Base-by-base conservation (phyloP, 176 grass and related monocot genomes). In the Ampelocalamus luodianensis region DNA sequence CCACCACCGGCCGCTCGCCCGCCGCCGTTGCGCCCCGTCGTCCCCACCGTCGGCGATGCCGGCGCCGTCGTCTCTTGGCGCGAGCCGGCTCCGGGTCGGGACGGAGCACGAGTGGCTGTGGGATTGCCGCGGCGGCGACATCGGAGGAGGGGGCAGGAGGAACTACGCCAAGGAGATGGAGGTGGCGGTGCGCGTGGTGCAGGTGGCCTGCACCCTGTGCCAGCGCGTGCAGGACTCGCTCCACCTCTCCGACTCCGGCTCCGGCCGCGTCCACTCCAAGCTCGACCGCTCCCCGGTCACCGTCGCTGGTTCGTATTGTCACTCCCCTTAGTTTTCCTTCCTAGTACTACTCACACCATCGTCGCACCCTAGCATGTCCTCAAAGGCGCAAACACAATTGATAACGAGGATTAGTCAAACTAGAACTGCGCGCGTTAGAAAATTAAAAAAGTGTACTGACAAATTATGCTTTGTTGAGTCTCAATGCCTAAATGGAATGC, bases 241-340 rank as follows among this genome's bases (percentile, higher is more conserved):
- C 56, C 79, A 95, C 71, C 81, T 24, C 0, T 23, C 79, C 39
- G 7, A 43, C 27, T 3, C 37, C 40, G 82, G 32, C 23, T 54
- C 24, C 20, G 80, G 37, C 17, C 67, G 84, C 78, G 89, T 90
- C 83, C 85, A 86, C 70, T 84, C 89, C 10, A 98, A 98, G 91
- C 87, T 92, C 49, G 96, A 98, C 78, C 68, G 82, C 42, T 98
- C 96, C 64, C 93, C 85, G 7, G 96, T 98, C 80, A 98, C 96
- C n/a, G 85, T 95, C n/a, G 96, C 93, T 18, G 96, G 96, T 98
- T 84, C 29, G 34, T 66, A 8, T 59, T 29, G 53, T 10, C 60
- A 17, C 13, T 68, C 29, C 12, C 63, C 68, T 67, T 2, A 0
- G 29, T 79, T 69, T 16, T 22, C 55, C 18, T 46, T 61, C 23